phyloP scores from a whole-genome alignment of 805 yeast genomes.

The Lipomyces chichibuensis region DNA sequence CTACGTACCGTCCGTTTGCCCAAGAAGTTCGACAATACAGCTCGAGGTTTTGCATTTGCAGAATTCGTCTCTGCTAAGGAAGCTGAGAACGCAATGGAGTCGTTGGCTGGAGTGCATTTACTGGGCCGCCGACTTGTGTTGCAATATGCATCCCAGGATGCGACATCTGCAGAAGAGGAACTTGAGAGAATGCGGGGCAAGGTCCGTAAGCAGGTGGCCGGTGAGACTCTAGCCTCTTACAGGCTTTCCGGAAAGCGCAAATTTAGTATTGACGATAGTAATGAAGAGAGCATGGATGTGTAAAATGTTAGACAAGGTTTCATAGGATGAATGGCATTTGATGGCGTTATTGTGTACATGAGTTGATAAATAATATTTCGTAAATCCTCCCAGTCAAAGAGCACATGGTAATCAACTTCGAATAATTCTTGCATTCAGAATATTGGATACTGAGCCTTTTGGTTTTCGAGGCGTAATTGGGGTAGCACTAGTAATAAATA shows the following conservation, averaged over 20 bases:
- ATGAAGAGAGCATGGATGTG: constrained; percentile 36
- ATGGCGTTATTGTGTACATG: neutral
- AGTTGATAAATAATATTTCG: neutral
- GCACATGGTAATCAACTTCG: neutral
- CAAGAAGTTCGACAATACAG: constrained; percentile 89
- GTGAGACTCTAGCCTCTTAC: constrained; percentile 68
- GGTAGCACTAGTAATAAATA: too few species aligned
- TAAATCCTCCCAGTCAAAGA: neutral
- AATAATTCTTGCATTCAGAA: too few species aligned
- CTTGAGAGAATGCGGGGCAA: constrained; percentile 87
- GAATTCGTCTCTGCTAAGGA: constrained; percentile 83
- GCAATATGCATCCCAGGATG: constrained; percentile 85
- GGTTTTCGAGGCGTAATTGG: too few species aligned
- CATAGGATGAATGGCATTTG: neutral
- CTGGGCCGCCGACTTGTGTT: constrained; percentile 91
- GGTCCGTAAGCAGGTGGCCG: constrained; percentile 77
- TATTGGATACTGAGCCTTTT: too few species aligned
- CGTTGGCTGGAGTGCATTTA: constrained; percentile 93
- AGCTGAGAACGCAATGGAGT: constrained; percentile 92
- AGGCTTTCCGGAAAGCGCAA: constrained; percentile 72
- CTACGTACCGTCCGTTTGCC: constrained; percentile 94
- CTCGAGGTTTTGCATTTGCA: constrained; percentile 97
- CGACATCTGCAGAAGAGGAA: constrained; percentile 84
- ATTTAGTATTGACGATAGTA: constrained; percentile 62
- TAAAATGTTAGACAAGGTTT: constrained; percentile 4